These are phyloP conservation scores for Septoria linicola DNA, from an alignment of 2,329 filamentous ascomycete species.

Conservation along the genomic window DNA sequence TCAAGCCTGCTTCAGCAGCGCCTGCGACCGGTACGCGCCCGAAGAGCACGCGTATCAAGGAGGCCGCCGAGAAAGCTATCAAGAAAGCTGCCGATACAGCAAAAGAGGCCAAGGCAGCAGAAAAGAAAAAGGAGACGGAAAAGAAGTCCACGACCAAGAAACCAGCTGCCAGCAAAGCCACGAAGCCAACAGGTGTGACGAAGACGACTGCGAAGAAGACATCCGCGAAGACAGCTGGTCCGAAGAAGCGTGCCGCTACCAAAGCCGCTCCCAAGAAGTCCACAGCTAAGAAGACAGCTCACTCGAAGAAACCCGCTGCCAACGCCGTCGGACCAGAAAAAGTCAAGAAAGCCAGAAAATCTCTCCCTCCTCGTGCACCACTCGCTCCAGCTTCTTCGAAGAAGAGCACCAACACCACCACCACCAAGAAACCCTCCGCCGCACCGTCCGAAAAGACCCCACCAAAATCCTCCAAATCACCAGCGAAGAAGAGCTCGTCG, in stretches of 20 bases:
- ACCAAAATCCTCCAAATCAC: too few species aligned
- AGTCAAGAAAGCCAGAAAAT: too few species aligned
- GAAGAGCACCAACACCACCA: too few species aligned
- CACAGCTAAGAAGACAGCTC: neutral
- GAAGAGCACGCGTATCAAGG: constrained; percentile 6
- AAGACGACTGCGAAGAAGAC: constrained; percentile 1
- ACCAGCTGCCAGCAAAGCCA: neutral
- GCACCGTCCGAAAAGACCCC: too few species aligned
- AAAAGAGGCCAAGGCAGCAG: neutral
- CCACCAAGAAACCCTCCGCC: too few species aligned
- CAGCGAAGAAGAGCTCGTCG: too few species aligned
- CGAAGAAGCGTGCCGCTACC: neutral
- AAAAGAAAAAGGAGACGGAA: neutral
- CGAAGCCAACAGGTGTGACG: constrained; percentile 1
- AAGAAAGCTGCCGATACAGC: neutral
- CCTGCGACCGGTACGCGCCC: neutral
- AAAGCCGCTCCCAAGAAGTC: neutral
- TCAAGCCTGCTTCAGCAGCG: neutral
- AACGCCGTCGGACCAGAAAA: neutral
- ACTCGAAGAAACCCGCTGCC: neutral
- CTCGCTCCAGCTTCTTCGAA: too few species aligned
- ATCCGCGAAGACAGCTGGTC: neutral
- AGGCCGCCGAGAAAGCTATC: neutral
- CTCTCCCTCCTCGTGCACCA: too few species aligned
- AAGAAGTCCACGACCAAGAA: neutral